Evolutionary conservation across 1,284 basidiomycete genomes (phyloP), one percentile per base, ranked within the genome.

Genomic region (Laetiporus sulphureus): DNA sequence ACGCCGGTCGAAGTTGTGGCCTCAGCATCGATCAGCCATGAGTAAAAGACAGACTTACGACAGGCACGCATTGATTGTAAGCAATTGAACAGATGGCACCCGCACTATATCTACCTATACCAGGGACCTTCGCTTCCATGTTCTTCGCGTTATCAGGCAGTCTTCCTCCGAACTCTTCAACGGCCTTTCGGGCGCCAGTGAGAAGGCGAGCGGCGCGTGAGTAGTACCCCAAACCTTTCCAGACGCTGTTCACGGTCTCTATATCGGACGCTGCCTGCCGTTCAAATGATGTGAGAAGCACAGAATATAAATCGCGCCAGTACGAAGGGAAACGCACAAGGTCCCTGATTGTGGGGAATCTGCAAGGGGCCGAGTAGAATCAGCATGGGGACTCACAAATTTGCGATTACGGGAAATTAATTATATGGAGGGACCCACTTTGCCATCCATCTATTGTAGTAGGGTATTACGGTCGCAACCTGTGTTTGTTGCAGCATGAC

Each of bases 401-500:
- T n/a, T n/a, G n/a, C n/a, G n/a, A n/a, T n/a, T n/a, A n/a, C n/a
- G 25, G 25, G 25, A 27, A 27, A 13, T 13, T 7, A 7, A 13
- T 8, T 27, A 13, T 7, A 27, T 27, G 8, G 8, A 8, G 25
- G 7, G 21, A 66, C 73, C 44, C 51, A 87, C 84, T 72, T 83
- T 50, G 70, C 67, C 71, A 93, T 87, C 91, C 91, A 94, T 30
- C 72, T 73, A 36, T 79, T 81, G 63, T 89, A 95, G 62, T 93
- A 96, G 0, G 85, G 86, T 49, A 93, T 91, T 11, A 94, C 92
- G 0, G 92, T 95, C 3, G 69, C 75, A 19, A 90, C 86, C 58
- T 93, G 92, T 0, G 95, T 98, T 62, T 99, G 95, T 60, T 99
- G 95, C 5, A 97, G 73, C 95, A 98, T 98, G 49, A 97, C 86